Evolutionary conservation across 140 eudicot species (phyloP), one percentile per base, ranked within the genome.

Genomic region (Bidens hawaiensis): DNA sequence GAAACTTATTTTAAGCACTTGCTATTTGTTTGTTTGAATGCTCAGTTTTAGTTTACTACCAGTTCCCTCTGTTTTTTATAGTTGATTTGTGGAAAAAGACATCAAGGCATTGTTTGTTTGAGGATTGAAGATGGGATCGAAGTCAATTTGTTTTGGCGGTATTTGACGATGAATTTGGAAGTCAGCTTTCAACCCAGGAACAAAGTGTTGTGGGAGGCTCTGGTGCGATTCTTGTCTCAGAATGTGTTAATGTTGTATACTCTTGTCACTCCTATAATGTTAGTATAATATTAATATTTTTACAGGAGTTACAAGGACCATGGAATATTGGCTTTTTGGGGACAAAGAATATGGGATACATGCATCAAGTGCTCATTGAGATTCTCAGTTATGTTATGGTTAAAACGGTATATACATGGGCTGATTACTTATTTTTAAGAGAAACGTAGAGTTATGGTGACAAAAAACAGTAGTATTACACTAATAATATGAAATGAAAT

Each of bases 331-430:
- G 99, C 24, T 91, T 91, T 68, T 91, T 91, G 45, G 99, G 99
- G 75, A 91, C 99, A 26, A 66, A 96, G 27, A 91, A 91, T 72
- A 91, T 91, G 99, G 99, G 95, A 34, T 91, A 87, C 81, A 91
- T 91, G 99, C 99, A 91, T 80, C 99, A 91, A 70, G 96, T 87
- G 78, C 99, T 91, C 47, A 91, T 91, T 78, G 96, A 91, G 80
- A 91, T 91, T 64, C 95, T 91, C 34, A 91, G 99, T 78, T 91
- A 91, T 74, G 99, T 96, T 19, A 76, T 91, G 91, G 99, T 91
- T 48, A 91, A 87, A 57, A 91, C 99, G 65, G 99, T 91, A 88
- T 63, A 43, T 5, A 9, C 27, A 72, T n/a, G n/a, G n/a, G n/a
- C n/a, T n/a, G n/a, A n/a, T n/a, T n/a, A n/a, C n/a, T n/a, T n/a